Evolutionary conservation across 495 filamentous ascomycete genomes (phyloP), one percentile per base, ranked within the genome.

Genomic region (Pyrenopolyporus hunteri): DNA sequence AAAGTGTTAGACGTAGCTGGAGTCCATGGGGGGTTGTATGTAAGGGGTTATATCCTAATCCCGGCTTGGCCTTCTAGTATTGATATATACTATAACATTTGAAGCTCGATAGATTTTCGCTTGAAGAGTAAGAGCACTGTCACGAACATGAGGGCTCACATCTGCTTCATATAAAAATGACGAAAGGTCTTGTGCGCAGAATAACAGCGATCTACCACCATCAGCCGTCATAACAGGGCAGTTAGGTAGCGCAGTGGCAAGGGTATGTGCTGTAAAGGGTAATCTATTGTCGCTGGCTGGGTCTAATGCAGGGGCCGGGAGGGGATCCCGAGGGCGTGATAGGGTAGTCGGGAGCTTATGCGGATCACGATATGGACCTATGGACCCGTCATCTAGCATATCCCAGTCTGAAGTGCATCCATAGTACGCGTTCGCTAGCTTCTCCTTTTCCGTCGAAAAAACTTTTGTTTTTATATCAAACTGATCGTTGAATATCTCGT

Each of bases 361-460:
- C 47, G 39, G 56, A 59, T 59, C 46, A 57, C 48, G 53, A 57
- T 36, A n/a, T n/a, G n/a, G 46, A 42, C 23, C 37, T n/a, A 57
- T 57, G 53, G 56, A 28, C 23, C 37, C 29, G 22, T 28, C 40
- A 56, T 56, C 36, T 49, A 25, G 10, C 9, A 14, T 22, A 45
- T 59, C 56, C 46, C 28, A 17, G 36, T 51, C n/a, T n/a, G 26
- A 32, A 26, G 7, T 8, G 2, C 23, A n/a, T n/a, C n/a, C n/a
- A n/a, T n/a, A n/a, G 46, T 44, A 59, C 56, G 56, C 45, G 56
- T 59, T n/a, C 44, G 36, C 19, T 47, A 11, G 29, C 13, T 42
- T 6, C 33, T 46, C 56, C 54, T 20, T 59, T 59, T 49, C 39
- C 32, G 14, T 48, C 7, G 13, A 22, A 48, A 37, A 28, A 37